A percentile compares a stretch with the other conserved stretches of the same genome.
Evolutionary conservation across 2,329 filamentous ascomycete genomes (phyloP).

Genomic region (Tolypocladium endophyticum): DNA sequence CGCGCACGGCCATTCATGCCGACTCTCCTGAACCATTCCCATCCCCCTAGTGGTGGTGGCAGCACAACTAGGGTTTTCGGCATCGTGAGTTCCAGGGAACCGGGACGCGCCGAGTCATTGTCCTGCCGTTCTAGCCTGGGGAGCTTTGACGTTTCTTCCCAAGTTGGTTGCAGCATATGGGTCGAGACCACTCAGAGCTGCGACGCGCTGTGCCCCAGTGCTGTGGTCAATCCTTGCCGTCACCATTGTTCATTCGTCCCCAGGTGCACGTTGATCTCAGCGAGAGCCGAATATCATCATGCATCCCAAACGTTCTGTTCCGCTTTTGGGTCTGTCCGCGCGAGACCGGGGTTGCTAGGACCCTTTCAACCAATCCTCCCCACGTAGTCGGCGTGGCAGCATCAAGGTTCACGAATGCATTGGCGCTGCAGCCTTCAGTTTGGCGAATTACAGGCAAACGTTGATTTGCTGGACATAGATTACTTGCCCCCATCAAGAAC

Average conservation of each 20-base stretch:
- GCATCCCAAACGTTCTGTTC: background rate
- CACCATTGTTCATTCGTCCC: background rate
- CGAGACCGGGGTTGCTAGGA: background rate
- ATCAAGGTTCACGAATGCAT: background rate
- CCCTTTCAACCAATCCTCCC: background rate
- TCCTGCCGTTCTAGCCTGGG: background rate
- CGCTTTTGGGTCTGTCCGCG: background rate
- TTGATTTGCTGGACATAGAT: background rate
- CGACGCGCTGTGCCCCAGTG: background rate
- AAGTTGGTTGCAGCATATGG: background rate
- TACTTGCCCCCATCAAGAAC: background rate
- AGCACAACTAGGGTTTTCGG: background rate
- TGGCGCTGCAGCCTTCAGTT: background rate
- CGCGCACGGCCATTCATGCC: background rate
- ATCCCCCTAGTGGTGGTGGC: background rate
- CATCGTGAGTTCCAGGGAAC: background rate
- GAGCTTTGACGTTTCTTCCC: background rate
- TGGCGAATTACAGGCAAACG: background rate
- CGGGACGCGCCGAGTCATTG: background rate
- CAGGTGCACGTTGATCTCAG: background rate
- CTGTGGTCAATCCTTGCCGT: background rate
- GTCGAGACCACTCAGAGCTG: background rate
- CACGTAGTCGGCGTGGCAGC: background rate
- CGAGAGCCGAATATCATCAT: background rate
- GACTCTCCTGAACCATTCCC: background rate